Evolutionary conservation across 495 filamentous ascomycete species (phyloP).

Genomic region (Filosporella fistucella): DNA sequence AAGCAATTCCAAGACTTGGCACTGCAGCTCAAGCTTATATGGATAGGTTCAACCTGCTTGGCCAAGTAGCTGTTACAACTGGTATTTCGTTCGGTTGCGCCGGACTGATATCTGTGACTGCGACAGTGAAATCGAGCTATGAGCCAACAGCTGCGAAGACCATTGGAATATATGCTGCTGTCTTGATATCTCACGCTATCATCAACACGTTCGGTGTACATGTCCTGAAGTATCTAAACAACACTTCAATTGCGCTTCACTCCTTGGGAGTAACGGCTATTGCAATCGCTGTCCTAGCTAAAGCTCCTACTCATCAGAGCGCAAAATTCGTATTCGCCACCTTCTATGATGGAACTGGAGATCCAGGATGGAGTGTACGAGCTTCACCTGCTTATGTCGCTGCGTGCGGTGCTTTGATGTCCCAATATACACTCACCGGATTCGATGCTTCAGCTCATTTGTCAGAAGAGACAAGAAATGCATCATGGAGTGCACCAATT

Average conservation of each 20-base stretch:
- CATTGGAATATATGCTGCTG: slow-evolving; percentile 59
- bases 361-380: slow-evolving; percentile 40
- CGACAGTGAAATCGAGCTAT: slow-evolving; percentile 49
- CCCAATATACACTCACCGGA: slow-evolving; percentile 50
- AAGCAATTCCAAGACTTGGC: slow-evolving; percentile 9
- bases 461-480: slow-evolving; percentile 54
- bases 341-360: slow-evolving; percentile 50
- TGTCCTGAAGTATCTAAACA: slow-evolving; percentile 54
- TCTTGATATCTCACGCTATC: slow-evolving; percentile 50
- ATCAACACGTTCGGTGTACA: slow-evolving; percentile 59
- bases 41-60: slow-evolving; percentile 47
- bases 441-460: slow-evolving; percentile 58
- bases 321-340: slow-evolving; percentile 57
- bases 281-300: slow-evolving; percentile 55
- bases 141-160: slow-evolving; percentile 45
- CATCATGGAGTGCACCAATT: slow-evolving; percentile 56
- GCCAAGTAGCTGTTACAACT: slow-evolving; percentile 62
- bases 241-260: slow-evolving; percentile 56
- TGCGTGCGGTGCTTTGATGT: slow-evolving; percentile 46
- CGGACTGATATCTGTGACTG: slow-evolving; percentile 53
- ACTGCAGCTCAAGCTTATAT: neutral
- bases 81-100: slow-evolving; percentile 65
- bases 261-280: slow-evolving; percentile 51
- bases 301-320: slow-evolving; percentile 55
- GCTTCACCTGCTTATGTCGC: slow-evolving; percentile 55